These are phyloP conservation scores for Xylaria sp. DNA, from an alignment of 2,329 filamentous ascomycete genomes.

Conservation along the genomic window DNA sequence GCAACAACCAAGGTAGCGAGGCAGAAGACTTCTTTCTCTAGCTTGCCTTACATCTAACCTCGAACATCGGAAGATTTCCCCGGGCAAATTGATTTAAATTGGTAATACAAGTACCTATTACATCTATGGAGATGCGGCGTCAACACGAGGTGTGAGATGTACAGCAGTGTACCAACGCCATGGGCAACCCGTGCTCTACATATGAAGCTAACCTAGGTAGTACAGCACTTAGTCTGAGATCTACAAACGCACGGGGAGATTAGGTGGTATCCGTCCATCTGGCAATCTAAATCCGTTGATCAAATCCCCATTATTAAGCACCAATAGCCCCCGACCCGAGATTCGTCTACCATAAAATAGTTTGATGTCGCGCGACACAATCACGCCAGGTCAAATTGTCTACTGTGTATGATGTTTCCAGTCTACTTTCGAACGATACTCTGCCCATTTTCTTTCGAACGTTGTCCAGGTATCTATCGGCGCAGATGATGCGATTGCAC, in stretches of 20 bases:
- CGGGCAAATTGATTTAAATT: neutral
- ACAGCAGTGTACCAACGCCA: too few relatives aligned
- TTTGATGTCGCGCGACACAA: slow-evolving; percentile 3
- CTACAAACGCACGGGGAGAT: neutral
- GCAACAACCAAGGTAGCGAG: neutral
- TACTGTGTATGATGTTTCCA: too few relatives aligned
- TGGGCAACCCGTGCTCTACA: neutral
- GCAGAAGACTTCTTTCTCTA: neutral
- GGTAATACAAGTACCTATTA: too few relatives aligned
- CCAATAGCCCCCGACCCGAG: slow-evolving; percentile 9
- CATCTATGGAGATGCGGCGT: neutral
- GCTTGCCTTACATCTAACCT: neutral
- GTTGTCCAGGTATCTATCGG: neutral
- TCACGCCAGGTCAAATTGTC: neutral
- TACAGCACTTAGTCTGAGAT: neutral
- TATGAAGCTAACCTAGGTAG: neutral
- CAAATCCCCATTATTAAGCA: slow-evolving; percentile 14
- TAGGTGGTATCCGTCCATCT: slow-evolving; percentile 27
- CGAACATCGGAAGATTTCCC: neutral
- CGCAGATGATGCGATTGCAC: slow-evolving; percentile 24
- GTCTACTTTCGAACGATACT: slow-evolving; percentile 32
- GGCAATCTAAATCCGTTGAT: neutral
- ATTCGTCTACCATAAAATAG: slow-evolving; percentile 5
- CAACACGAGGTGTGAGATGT: neutral
- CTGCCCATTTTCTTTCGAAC: slow-evolving; percentile 24